Evolutionary conservation across 495 filamentous ascomycete species (phyloP), one percentile per base, ranked within the genome.

Genomic region (Neurospora tetrasperma): DNA sequence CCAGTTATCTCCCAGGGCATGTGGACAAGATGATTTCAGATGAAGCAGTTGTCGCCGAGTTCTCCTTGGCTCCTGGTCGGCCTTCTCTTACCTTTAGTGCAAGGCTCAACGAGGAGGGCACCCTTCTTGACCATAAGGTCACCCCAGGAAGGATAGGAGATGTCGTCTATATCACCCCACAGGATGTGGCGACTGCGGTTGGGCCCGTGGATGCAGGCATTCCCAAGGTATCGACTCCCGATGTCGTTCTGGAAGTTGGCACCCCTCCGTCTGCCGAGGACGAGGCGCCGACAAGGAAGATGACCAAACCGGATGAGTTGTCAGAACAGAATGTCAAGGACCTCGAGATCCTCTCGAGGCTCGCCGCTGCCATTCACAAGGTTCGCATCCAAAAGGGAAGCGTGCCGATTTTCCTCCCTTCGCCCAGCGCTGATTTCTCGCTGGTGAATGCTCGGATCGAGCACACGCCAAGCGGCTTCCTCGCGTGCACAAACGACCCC

Each of bases 81-180:
- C 91, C 92, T 0, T 91, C 89, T 35, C 81, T 98, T 70, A 97
- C 94, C 1, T 94, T 98, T 80, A 96, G 92, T 75, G 89, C 91
- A 5, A 89, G 87, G 71, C 82, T 98, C 69, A 81, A 85, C 20
- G 81, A 87, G 4, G 74, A 79, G 5, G 96, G 94, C 11, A 82
- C 90, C 7, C 80, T 96, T 23, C 75, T 94, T 10, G 91, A 95
- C 4, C 84, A 81, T 16, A 89, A 88, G n/a, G 85, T 98, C 44
- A 83, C 86, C 5, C 89, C 91, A n/a, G 93, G 92, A 4, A 87
- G 83, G 2, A 81, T 95, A 11, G 84, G 84, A 9, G 90, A 94
- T 69, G 92, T 98, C n/a, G 82, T 90, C 27, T 89, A 88, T 72
- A 79, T 97, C 54, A 95, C 93, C 0, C 89, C 89, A 35, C 80